A percentile compares a stretch with the other conserved stretches of the same genome.
These are phyloP conservation scores for Rhynchospora breviuscula DNA, from an alignment of 176 grass and related monocot species.

Conservation along the genomic window DNA sequence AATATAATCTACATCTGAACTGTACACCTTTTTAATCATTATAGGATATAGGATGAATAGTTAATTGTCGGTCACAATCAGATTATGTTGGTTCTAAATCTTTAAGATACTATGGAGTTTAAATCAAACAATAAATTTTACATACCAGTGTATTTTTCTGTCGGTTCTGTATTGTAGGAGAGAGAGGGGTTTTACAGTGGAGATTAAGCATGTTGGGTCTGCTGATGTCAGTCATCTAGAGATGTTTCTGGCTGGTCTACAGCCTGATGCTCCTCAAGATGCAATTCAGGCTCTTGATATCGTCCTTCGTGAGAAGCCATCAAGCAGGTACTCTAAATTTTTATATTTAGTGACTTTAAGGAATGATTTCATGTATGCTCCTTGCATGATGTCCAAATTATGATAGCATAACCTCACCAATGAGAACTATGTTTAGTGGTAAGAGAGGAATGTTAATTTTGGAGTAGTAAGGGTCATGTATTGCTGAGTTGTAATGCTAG, in stretches of 20 bases:
- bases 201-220: conserved; percentile 29
- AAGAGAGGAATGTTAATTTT: not conserved
- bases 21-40: not conserved
- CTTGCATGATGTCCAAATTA: not conserved
- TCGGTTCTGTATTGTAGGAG: not conserved
- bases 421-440: not conserved
- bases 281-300: conserved; percentile 48
- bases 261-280: conserved; percentile 28
- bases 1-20: not conserved
- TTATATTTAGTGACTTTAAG: not conserved
- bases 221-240: conserved; percentile 36
- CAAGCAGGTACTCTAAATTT: conserved; percentile 17
- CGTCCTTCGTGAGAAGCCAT: conserved; percentile 38
- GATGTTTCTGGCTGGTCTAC: conserved; percentile 36
- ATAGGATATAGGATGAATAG: not conserved
- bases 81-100: not conserved
- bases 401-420: not conserved
- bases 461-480: not conserved
- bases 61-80: not conserved
- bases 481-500: not conserved
- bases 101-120: not conserved
- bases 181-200: conserved; percentile 39
- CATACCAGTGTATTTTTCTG: not conserved
- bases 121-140: not conserved
- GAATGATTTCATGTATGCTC: not conserved